These are phyloP conservation scores for Moesziomyces sp. DNA, from an alignment of 1,284 basidiomycete genomes.

Conservation along the genomic window DNA sequence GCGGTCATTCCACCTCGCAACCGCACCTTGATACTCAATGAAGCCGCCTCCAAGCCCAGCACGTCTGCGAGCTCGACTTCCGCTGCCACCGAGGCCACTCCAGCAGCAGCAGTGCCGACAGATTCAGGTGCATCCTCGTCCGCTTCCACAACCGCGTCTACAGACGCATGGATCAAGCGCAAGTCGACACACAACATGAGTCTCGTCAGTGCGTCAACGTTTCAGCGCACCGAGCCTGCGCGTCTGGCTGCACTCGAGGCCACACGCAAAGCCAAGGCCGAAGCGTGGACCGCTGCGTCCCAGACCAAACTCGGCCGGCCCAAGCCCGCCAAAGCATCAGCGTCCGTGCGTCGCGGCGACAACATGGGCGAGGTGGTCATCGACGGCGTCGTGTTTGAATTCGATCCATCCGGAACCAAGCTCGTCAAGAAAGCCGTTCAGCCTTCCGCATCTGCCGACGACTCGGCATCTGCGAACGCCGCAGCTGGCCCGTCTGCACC, in stretches of 20 bases:
- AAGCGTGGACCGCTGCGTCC: constrained; percentile 13
- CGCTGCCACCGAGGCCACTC: background rate
- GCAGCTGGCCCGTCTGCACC: background rate
- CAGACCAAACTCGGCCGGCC: constrained; percentile 1
- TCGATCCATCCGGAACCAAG: constrained; percentile 70
- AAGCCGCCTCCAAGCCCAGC: background rate
- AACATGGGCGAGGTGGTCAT: constrained; percentile 69
- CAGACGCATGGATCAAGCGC: constrained; percentile 60
- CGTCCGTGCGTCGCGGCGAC: constrained; percentile 53
- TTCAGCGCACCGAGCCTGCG: constrained; percentile 59
- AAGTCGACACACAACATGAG: constrained; percentile 59
- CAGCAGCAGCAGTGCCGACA: background rate
- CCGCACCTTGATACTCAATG: constrained; percentile 48
- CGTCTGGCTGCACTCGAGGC: constrained; percentile 55
- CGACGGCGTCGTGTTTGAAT: constrained; percentile 71
- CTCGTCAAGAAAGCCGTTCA: constrained; percentile 67
- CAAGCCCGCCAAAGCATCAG: constrained; percentile 11
- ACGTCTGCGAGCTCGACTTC: background rate
- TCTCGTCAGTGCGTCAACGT: constrained; percentile 55
- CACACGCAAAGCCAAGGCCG: constrained; percentile 41
- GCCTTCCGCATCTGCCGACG: constrained; percentile 15
- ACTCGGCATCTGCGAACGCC: background rate
- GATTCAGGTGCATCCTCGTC: background rate
- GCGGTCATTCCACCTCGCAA: constrained; percentile 28
- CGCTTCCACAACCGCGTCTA: background rate